These are phyloP conservation scores for Scutellaria baicalensis DNA, from an alignment of 257 asterid species.

Conservation along the genomic window DNA sequence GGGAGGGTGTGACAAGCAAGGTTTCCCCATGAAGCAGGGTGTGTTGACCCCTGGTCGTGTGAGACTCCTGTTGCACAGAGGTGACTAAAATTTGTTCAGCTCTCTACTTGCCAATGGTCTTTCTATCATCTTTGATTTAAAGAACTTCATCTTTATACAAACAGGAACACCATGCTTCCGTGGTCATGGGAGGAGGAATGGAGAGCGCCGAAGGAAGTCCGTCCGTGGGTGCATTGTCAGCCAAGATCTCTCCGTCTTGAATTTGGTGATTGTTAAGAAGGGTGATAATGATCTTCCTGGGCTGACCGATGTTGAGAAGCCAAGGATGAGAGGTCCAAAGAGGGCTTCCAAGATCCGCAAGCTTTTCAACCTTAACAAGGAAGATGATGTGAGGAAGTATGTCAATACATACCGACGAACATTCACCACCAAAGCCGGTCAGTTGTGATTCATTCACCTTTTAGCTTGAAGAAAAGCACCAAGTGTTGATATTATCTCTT, in stretches of 20 bases:
- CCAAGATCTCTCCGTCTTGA: slow-evolving; percentile 63
- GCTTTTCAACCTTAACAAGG: slow-evolving; percentile 69
- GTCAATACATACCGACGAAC: slow-evolving; percentile 72
- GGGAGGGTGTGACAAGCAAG: slow-evolving; percentile 66
- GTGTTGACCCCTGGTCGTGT: slow-evolving; percentile 55
- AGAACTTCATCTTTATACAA: background rate
- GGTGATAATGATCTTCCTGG: slow-evolving; percentile 80
- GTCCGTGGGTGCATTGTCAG: slow-evolving; percentile 88
- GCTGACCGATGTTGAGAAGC: slow-evolving; percentile 66
- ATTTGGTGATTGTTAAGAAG: slow-evolving; percentile 69
- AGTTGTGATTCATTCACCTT: background rate
- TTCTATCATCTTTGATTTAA: background rate
- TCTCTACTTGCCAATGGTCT: background rate
- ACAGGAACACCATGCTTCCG: slow-evolving; percentile 75
- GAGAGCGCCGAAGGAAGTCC: slow-evolving; percentile 77
- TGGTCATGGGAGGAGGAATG: slow-evolving; percentile 64
- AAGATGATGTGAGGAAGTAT: slow-evolving; percentile 72
- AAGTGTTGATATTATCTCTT: background rate
- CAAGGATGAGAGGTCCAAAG: slow-evolving; percentile 85
- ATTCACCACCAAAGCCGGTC: slow-evolving; percentile 52
- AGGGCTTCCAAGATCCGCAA: slow-evolving; percentile 80
- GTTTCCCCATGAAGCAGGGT: slow-evolving; percentile 62
- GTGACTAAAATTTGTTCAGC: background rate
- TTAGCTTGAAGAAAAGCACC: background rate
- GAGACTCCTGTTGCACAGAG: slow-evolving; percentile 39